A percentile compares a stretch with the other conserved stretches of the same genome.
Evolutionary conservation across 106 monocot species (phyloP).

Genomic region (Dendrobium chrysotoxum): DNA sequence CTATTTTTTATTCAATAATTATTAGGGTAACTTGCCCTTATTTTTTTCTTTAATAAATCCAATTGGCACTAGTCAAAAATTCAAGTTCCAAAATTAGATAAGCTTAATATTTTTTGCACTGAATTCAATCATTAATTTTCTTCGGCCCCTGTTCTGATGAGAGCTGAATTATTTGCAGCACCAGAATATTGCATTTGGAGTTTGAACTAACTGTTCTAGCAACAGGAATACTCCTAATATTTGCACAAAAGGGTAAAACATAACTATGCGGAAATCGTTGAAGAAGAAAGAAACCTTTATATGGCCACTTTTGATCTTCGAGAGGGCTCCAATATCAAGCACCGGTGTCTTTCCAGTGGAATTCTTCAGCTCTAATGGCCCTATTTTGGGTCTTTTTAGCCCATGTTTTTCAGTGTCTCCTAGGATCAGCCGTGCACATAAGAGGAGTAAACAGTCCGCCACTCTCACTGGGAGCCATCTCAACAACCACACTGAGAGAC

Average conservation of each 20-base stretch:
- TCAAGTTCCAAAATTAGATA: not conserved
- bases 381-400: constrained; percentile 49
- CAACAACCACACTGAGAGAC: constrained; percentile 55
- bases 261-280: not conserved
- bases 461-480: constrained; percentile 46
- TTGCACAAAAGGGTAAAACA: not conserved
- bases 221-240: not conserved
- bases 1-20: too few species aligned
- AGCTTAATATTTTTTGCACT: not conserved
- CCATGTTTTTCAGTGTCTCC: constrained; percentile 50
- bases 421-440: constrained; percentile 37
- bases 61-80: not conserved
- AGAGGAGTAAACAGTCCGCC: constrained; percentile 48
- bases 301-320: constrained; percentile 44
- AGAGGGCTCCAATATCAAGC: constrained; percentile 55
- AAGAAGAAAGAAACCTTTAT: constrained; percentile 41
- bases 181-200: not conserved
- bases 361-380: constrained; percentile 56
- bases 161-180: not conserved
- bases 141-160: not conserved
- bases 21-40: too few species aligned
- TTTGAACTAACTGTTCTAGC: too few species aligned
- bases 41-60: too few species aligned
- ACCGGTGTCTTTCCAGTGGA: constrained; percentile 74
- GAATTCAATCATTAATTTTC: not conserved